Evolutionary conservation across 306 rosid genomes (phyloP).

Genomic region (Cicer yamashitae): DNA sequence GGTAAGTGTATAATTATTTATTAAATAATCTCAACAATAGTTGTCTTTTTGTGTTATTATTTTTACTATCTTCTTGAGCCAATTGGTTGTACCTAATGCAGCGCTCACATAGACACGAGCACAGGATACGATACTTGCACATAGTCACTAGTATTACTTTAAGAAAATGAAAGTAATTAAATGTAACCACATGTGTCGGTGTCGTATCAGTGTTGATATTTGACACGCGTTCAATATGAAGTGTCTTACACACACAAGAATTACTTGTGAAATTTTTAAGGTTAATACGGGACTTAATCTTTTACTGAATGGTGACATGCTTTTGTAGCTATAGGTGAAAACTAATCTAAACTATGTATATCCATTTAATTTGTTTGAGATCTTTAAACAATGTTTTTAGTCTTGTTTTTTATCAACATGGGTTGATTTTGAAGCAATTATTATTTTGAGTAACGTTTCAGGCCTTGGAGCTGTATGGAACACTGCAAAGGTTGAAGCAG

Average conservation of each 20-base stretch:
- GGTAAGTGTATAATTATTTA: slow-evolving; percentile 38
- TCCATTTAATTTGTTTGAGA: slow-evolving; percentile 11
- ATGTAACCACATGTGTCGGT: neutral
- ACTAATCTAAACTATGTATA: neutral
- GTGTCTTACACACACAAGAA: neutral
- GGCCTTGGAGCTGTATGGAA: slow-evolving; percentile 99
- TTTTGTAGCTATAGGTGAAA: neutral
- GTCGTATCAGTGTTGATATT: neutral
- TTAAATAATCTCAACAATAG: neutral
- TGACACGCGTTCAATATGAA: neutral
- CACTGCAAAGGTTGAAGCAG: slow-evolving; percentile 92
- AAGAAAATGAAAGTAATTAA: neutral
- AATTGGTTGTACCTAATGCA: neutral
- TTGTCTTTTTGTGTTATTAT: neutral
- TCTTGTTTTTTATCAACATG: slow-evolving; percentile 13
- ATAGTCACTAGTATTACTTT: neutral
- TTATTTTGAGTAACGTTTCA: slow-evolving; percentile 32
- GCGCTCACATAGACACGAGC: neutral
- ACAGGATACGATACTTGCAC: neutral
- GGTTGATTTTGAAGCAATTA: slow-evolving; percentile 2
- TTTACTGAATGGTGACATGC: neutral
- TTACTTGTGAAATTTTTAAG: neutral
- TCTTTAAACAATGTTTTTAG: slow-evolving; percentile 32
- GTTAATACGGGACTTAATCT: neutral
- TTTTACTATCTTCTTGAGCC: neutral